Evolutionary conservation across 495 filamentous ascomycete species (phyloP), one percentile per base, ranked within the genome.

Genomic region (Rusavskia elegans): DNA sequence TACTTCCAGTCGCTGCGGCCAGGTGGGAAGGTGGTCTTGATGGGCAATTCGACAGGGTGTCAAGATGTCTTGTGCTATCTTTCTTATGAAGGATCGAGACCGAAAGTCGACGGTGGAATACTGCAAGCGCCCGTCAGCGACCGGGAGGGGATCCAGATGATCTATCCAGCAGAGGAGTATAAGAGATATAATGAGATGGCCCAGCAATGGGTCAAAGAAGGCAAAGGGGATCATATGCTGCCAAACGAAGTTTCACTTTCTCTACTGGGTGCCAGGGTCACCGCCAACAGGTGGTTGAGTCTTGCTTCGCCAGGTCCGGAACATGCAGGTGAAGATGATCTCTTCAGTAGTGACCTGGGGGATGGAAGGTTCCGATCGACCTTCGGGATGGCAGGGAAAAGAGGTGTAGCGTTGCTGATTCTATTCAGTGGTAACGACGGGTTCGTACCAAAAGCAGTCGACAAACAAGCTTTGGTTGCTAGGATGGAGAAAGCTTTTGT

Each of bases 21-120:
- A 0, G 41, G 49, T 0, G 63, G 69, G 11, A 86, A 82, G 60
- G 69, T 95, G n/a, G 82, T 90, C 9, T 63, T 96, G 11, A 79
- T 98, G 76, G 92, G 92, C 10, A 87, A 94, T 57, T 89, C 83
- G 2, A 87, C 83, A 0, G 92, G 92, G 2, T 87, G 84, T 54
- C 92, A 95, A 68, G 88, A 94, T 60, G 79, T 85, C 32, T 74
- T 96, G 64, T 78, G 85, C 52, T 94, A 92, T 59, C 66, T 85
- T n/a, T 55, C 66, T 48, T 14, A 54, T 62, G 2, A 68, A 66
- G 61, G 64, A 19, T 55, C 59, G 25, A 17, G 68, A n/a, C 71
- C 72, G 2, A 57, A 56, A 1, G 71, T 96, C 23, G 80, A 94
- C 50, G 90, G 87, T 44, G 82, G 79, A 35, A 84, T 97, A 37